Base-by-base conservation (phyloP, 768 basidiomycete species). In the Amanita pseudoporphyria region DNA sequence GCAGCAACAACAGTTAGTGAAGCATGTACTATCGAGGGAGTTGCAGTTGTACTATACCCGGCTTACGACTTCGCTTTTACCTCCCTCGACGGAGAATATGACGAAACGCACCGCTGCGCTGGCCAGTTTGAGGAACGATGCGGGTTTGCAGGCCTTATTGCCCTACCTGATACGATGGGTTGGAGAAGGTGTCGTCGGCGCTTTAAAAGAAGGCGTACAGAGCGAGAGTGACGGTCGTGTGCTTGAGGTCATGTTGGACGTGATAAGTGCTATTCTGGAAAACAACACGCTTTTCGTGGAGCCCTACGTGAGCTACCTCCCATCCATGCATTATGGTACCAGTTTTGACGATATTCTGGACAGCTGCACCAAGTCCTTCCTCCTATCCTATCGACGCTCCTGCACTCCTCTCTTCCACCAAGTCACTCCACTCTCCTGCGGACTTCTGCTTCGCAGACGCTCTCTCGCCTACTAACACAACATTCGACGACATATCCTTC, bases 161-260 rank as follows among this genome's bases (percentile, higher is more conserved):
- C 92, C 95, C 0, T 98, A 98, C 61, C 73, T 99, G 24, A 87
- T 97, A 42, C 81, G 89, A 32, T 99, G 96, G 96, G 78, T 95
- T 0, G 88, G 85, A 13, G 93, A 97, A 61, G 85, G 90, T 33
- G 85, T 91, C 1, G 82, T 87, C 12, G 70, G 69, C 6, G 79
- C 78, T 0, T 64, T 92, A 37, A 72, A 73, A 50, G 73, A 77
- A 28, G 76, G 74, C 16, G 62, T 66, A 14, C 77, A 83, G 52
- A 70, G 68, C 16, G 85, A 87, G 51, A 68, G 66, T 47, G 82
- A 91, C 52, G 82, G 89, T 10, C 72, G 73, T 52, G 72, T 81
- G 6, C 71, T 99, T 2, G 88, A 88, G 53, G 82, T 91, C 24
- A 68, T 92, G 53, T 67, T 98, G 53, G 89, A 92, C 53, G 88